Evolutionary conservation across 164 flowering plant species (phyloP).

Genomic region (Liquidambar formosana): DNA sequence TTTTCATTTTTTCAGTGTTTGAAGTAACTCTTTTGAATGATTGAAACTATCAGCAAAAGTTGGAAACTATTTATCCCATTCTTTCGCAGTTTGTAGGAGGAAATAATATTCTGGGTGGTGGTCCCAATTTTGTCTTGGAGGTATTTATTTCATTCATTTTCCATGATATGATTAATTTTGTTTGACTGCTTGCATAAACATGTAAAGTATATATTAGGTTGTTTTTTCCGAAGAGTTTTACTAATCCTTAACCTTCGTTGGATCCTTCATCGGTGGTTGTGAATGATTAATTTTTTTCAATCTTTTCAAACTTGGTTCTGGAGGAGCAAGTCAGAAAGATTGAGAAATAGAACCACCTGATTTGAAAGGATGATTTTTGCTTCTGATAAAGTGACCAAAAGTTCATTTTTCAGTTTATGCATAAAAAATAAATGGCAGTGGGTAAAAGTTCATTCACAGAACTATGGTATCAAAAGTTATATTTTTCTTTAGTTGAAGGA

Average conservation of each 20-base stretch:
- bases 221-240: neutral
- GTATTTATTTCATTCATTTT: conserved; percentile 22
- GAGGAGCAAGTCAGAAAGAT: too few relatives aligned
- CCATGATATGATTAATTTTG: neutral
- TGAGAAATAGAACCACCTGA: too few relatives aligned
- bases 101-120: conserved; percentile 31
- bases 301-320: too few relatives aligned
- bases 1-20: neutral
- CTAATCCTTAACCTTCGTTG: too few relatives aligned
- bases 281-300: too few relatives aligned
- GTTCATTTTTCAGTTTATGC: too few relatives aligned
- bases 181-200: neutral
- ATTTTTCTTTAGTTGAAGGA: neutral
- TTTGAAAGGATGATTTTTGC: neutral
- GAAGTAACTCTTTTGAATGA: neutral
- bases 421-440: neutral
- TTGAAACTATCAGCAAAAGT: neutral
- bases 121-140: conserved; percentile 47
- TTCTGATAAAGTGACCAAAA: neutral
- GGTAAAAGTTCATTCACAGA: neutral
- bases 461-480: neutral
- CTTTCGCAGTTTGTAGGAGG: conserved; percentile 39
- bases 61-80: neutral
- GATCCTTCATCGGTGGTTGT: too few relatives aligned
- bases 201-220: neutral